Percentiles rank a stretch among this genome's conserved stretches.
Conservation (phyloP, 208 protist genomes). For the Trypanosomatidae sp. region DNA sequence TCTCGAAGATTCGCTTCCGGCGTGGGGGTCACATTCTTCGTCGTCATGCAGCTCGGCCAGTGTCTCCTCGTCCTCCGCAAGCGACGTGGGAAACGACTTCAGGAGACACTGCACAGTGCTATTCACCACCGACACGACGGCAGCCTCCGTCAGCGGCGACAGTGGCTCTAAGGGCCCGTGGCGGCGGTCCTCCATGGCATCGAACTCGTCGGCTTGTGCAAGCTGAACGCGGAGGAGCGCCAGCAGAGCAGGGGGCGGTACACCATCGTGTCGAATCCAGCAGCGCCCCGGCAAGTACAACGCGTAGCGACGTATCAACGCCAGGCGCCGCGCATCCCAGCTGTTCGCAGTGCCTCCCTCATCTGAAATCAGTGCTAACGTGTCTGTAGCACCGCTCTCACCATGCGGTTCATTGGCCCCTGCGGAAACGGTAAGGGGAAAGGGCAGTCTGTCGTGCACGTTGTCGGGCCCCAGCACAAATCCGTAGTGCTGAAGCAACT, state of each 20-base stretch:
- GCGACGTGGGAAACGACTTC: constrained; percentile 54
- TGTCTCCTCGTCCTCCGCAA: constrained; percentile 61
- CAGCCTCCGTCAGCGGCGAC: constrained; percentile 52
- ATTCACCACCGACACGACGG: constrained; percentile 46
- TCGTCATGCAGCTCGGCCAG: constrained; percentile 29
- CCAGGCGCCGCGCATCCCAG: constrained; percentile 57
- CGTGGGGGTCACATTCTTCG: constrained; percentile 6
- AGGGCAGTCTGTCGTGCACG: constrained; percentile 81
- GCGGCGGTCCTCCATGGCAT: constrained; percentile 39
- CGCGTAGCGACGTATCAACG: constrained; percentile 44
- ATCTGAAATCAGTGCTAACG: not conserved
- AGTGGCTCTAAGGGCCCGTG: constrained; percentile 57
- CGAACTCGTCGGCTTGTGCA: constrained; percentile 74
- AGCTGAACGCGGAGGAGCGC: constrained; percentile 78
- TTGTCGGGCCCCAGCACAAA: constrained; percentile 80
- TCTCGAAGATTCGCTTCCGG: constrained; percentile 9
- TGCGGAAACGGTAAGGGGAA: constrained; percentile 51
- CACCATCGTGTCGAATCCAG: constrained; percentile 61
- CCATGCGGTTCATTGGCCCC: not conserved
- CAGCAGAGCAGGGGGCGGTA: constrained; percentile 59
- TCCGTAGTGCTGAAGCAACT: constrained; percentile 92
- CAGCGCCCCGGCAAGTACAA: constrained; percentile 53
- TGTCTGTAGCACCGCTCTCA: not conserved
- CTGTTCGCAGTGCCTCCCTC: not conserved
- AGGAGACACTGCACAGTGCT: constrained; percentile 56